Evolutionary conservation across 495 filamentous ascomycete species (phyloP).

Genomic region (Cudoniella acicularis): DNA sequence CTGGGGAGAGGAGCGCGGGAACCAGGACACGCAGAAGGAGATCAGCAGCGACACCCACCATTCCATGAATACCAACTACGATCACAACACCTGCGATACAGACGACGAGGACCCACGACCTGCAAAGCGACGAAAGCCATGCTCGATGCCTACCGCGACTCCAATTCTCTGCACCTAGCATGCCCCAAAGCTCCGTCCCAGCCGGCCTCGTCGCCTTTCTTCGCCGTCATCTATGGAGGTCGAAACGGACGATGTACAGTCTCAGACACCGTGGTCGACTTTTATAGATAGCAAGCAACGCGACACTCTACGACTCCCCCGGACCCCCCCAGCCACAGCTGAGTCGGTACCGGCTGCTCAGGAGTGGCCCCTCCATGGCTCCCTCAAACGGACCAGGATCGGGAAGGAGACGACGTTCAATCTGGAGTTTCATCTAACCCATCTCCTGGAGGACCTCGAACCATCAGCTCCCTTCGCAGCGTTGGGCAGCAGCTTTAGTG

Average conservation of each 20-base stretch:
- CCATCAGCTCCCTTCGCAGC: background rate
- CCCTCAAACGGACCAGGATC: constrained; percentile 7
- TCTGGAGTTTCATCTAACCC: constrained; percentile 11
- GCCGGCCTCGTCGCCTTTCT: background rate
- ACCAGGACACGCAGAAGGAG: background rate
- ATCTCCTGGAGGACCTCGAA: background rate
- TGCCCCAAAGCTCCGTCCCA: background rate
- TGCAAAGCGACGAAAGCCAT: constrained; percentile 1
- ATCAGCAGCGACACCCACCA: background rate
- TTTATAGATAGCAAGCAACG: background rate
- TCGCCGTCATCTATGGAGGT: background rate
- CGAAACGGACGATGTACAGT: background rate
- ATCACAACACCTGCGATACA: background rate
- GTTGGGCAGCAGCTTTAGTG: constrained; percentile 4
- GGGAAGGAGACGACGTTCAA: constrained; percentile 8
- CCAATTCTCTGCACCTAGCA: constrained; percentile 1
- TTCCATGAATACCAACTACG: background rate
- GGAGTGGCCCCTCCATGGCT: constrained; percentile 2
- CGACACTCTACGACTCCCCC: background rate
- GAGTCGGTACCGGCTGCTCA: constrained; percentile 7
- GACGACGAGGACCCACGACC: constrained; percentile 2
- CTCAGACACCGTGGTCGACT: background rate
- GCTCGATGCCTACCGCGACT: constrained; percentile 2
- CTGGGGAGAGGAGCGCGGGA: background rate
- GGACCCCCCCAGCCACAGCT: background rate